Evolutionary conservation across 2,329 filamentous ascomycete genomes (phyloP).

Genomic region (Davidsoniella eucalypti): DNA sequence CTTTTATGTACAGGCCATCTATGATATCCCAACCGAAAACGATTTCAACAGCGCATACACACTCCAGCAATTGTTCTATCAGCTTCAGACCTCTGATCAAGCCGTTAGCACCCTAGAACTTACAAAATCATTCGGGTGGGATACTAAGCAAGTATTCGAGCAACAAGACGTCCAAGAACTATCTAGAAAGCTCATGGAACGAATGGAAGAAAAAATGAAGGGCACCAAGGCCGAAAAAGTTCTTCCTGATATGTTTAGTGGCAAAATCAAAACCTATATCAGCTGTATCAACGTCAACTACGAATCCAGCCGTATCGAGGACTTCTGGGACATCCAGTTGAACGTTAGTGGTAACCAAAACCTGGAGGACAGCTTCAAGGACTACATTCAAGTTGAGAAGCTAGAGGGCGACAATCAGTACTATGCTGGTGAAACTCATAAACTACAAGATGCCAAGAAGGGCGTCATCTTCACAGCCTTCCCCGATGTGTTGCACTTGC

Average conservation of each 20-base stretch:
- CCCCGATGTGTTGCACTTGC: constrained; percentile 82
- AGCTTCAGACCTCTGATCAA: constrained; percentile 67
- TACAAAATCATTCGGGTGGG: constrained; percentile 95
- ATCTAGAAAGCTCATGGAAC: constrained; percentile 91
- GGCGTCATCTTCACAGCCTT: constrained; percentile 95
- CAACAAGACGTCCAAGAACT: constrained; percentile 97
- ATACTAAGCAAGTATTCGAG: constrained; percentile 93
- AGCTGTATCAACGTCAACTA: constrained; percentile 97
- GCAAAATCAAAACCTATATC: constrained; percentile 97
- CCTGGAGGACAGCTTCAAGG: constrained; percentile 82
- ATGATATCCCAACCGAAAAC: constrained; percentile 84
- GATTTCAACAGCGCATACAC: constrained; percentile 79
- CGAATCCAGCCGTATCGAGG: constrained; percentile 86
- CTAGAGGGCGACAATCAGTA: constrained; percentile 98
- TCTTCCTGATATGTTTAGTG: constrained; percentile 79
- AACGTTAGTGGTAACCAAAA: constrained; percentile 92
- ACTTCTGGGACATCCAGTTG: constrained; percentile 97
- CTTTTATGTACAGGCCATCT: constrained; percentile 51
- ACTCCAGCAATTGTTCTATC: constrained; percentile 85
- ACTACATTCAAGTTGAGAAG: constrained; percentile 93
- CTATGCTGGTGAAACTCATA: constrained; percentile 75
- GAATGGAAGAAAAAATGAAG: constrained; percentile 96
- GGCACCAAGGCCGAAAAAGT: constrained; percentile 82
- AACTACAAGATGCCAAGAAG: constrained; percentile 91
- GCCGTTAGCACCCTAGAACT: constrained; percentile 86